Evolutionary conservation across 1,284 basidiomycete genomes (phyloP), one percentile per base, ranked within the genome.

Genomic region (Meira nashicola): DNA sequence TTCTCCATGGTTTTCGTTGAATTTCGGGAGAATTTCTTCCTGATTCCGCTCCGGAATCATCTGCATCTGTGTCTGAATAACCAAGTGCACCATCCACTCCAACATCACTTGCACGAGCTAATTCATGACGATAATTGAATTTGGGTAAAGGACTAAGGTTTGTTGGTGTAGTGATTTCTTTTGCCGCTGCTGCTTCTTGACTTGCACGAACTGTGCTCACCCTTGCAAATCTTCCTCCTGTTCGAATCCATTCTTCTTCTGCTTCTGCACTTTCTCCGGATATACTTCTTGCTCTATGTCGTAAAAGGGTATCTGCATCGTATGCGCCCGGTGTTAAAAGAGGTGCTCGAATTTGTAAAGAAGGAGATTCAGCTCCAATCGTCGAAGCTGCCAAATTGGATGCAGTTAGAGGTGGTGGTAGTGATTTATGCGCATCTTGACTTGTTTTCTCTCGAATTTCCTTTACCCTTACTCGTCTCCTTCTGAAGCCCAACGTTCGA

Each of bases 21-120:
- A 57, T 59, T 11, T 62, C 58, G 0, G 70, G 70, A 41, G 63
- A 65, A 14, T 62, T 62, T 0, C 60, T 39, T 2, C 70, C 70
- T 43, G 68, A 70, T 40, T 71, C 70, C 8, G 65, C 65, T 1
- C 70, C 70, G 39, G 66, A 68, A 39, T 71, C 68, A 4, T 68
- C 68, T 9, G 61, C 63, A 53, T 72, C 70, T 0, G 68, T 66
- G 39, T 72, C 70, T 8, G 63, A 52, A 23, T 68, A 40, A 0
- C 70, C 70, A n/a, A 72, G 23, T 33, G 68, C 63, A 21, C 70
- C 70, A 10, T 72, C 70, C 1, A 72, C 70, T 12, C 70, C 70
- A 0, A 72, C 63, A 11, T 63, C 47, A 1, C 58, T 57, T 11
- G 67, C 65, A n/a, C 57, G n/a, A 2, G 44, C 56, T n/a, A 44